Evolutionary conservation across 169 alveolate genomes (phyloP).

Genomic region (Amoebophrya sp.): DNA sequence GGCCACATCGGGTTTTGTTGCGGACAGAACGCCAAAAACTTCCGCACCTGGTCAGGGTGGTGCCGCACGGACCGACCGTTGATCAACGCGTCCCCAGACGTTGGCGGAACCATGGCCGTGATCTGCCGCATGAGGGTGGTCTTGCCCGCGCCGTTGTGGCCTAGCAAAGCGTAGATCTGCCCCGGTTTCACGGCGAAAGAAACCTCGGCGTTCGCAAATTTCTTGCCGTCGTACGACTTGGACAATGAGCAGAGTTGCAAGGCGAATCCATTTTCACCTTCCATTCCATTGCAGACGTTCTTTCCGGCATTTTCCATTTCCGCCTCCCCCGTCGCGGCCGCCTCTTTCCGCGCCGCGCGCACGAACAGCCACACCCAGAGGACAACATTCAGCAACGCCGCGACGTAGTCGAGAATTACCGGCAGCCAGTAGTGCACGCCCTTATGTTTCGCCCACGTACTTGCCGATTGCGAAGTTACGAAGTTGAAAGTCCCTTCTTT

Average conservation of each 20-base stretch:
- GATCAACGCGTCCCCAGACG: slow-evolving; percentile 46
- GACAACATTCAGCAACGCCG: not conserved
- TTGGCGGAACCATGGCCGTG: slow-evolving; percentile 44
- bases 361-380: not conserved
- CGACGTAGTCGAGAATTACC: not conserved
- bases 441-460: not conserved
- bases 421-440: not conserved
- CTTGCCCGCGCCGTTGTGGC: slow-evolving; percentile 83
- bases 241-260: not conserved
- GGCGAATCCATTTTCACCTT: too few relatives aligned
- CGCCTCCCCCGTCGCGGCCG: too few relatives aligned
- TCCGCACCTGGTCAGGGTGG: not conserved
- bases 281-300: not conserved
- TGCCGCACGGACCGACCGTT: slow-evolving; percentile 16
- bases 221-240: not conserved
- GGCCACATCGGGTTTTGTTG: not conserved
- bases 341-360: too few relatives aligned
- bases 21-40: not conserved
- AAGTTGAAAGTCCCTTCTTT: not conserved
- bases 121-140: slow-evolving; percentile 58
- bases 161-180: slow-evolving; percentile 53
- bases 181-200: not conserved
- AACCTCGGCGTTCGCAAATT: not conserved
- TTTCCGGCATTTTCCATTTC: not conserved
- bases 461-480: not conserved